A percentile compares a stretch with the other conserved stretches of the same genome.
Evolutionary conservation across 805 yeast species (phyloP).

Genomic region (Monosporozyma yasuniensis): DNA sequence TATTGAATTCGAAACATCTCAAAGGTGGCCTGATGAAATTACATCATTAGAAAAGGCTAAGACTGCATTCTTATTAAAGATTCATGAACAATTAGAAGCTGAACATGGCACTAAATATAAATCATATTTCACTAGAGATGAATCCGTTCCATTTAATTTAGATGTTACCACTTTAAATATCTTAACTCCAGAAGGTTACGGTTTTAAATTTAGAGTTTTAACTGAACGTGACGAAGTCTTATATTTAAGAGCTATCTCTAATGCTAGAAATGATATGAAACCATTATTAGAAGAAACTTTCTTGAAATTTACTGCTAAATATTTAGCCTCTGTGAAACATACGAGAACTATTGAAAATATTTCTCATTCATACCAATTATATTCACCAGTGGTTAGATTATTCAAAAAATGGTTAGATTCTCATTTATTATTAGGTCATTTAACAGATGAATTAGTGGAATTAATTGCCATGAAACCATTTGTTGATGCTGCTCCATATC

Average conservation of each 20-base stretch:
- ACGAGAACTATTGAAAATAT: conserved; percentile 68
- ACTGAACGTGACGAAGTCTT: conserved; percentile 79
- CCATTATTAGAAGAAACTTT: conserved; percentile 52
- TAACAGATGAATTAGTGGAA: conserved; percentile 74
- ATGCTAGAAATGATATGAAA: conserved; percentile 51
- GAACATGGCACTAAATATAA: conserved; percentile 47
- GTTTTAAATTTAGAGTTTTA: conserved; percentile 65
- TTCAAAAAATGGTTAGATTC: conserved; percentile 86
- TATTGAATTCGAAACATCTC: conserved; percentile 79
- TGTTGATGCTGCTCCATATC: conserved; percentile 80
- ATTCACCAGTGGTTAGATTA: conserved; percentile 71
- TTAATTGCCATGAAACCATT: conserved; percentile 75
- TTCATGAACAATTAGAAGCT: conserved; percentile 38
- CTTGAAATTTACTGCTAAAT: conserved; percentile 53
- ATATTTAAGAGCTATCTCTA: conserved; percentile 61
- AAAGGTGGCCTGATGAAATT: conserved; percentile 94
- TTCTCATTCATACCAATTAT: conserved; percentile 61
- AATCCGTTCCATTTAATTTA: conserved; percentile 54
- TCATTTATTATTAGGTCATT: conserved; percentile 63
- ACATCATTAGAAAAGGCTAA: conserved; percentile 80
- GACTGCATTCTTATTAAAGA: conserved; percentile 75
- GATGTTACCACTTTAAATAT: conserved; percentile 52
- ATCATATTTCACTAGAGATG: conserved; percentile 57
- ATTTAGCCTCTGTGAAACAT: conserved; percentile 64
- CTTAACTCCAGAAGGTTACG: conserved; percentile 83